These are phyloP conservation scores for Camellia granthamiana DNA, from an alignment of 148 eudicot genomes.

Conservation along the genomic window DNA sequence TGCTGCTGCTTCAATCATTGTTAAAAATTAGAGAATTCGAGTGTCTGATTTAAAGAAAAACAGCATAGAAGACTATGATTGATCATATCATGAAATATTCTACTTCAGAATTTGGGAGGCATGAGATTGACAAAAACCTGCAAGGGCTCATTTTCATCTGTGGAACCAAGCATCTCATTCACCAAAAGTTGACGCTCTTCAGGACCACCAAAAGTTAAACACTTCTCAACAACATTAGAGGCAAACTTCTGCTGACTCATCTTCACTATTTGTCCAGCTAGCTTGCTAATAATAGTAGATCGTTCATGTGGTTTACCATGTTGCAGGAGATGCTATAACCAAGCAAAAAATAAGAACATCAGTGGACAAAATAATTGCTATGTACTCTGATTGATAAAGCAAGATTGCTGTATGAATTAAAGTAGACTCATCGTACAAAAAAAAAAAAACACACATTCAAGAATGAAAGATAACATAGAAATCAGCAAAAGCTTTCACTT, in stretches of 20 bases:
- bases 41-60: too few species aligned
- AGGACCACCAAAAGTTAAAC: conserved; percentile 52
- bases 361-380: background rate
- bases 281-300: conserved; percentile 48
- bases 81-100: background rate
- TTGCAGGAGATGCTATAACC: conserved; percentile 56
- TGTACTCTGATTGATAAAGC: background rate
- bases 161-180: conserved; percentile 63
- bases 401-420: background rate
- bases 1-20: too few species aligned
- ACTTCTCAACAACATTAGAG: conserved; percentile 71
- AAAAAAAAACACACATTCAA: background rate
- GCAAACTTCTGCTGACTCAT: conserved; percentile 77
- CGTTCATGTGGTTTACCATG: conserved; percentile 58
- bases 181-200: conserved; percentile 61
- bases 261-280: conserved; percentile 64
- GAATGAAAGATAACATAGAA: background rate
- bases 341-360: conserved; percentile 12
- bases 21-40: too few species aligned
- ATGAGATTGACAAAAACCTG: conserved; percentile 29
- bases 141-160: conserved; percentile 58
- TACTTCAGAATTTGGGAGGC: conserved; percentile 1
- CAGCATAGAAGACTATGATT: too few species aligned
- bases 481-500: background rate
- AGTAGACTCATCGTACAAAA: background rate